phyloP scores from a whole-genome alignment of 1,284 basidiomycete species.

The Trichosporon faecale region DNA sequence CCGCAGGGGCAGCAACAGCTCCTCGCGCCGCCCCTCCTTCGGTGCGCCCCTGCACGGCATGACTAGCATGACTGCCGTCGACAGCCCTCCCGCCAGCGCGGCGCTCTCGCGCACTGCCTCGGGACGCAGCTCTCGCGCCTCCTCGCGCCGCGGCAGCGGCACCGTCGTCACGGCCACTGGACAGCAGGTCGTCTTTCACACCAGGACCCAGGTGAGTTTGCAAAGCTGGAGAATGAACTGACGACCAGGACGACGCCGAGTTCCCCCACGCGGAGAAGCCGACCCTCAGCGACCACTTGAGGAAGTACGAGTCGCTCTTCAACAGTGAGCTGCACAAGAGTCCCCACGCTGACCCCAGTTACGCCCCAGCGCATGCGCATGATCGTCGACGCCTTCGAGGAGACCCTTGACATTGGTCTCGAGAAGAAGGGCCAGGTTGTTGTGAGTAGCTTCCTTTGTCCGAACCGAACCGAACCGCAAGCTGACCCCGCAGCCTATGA shows the following conservation, averaged over 20 bases:
- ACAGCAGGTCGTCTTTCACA: constrained; percentile 69
- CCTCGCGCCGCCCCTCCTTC: constrained; percentile 1
- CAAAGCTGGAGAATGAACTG: background rate
- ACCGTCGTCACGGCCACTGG: constrained; percentile 68
- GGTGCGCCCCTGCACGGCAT: constrained; percentile 3
- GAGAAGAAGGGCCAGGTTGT: constrained; percentile 80
- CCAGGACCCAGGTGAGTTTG: constrained; percentile 44
- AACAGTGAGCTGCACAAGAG: constrained; percentile 48
- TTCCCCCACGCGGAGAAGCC: constrained; percentile 45
- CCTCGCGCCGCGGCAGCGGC: constrained; percentile 52
- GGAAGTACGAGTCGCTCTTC: constrained; percentile 78
- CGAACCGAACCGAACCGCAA: no score
- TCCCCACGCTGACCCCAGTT: constrained; percentile 55
- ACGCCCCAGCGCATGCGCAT: constrained; percentile 93
- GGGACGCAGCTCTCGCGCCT: constrained; percentile 28
- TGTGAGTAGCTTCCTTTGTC: constrained; percentile 60
- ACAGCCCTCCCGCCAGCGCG: background rate
- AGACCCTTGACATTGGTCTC: constrained; percentile 82
- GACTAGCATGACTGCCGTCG: background rate
- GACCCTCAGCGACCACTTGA: constrained; percentile 77
- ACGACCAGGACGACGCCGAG: constrained; percentile 44
- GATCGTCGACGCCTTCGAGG: constrained; percentile 95
- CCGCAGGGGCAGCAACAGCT: background rate
- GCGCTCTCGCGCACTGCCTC: constrained; percentile 6
- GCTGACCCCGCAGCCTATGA: constrained; percentile 27